A percentile compares a stretch with the other conserved stretches of the same genome.
These are phyloP conservation scores for Raphanus raphanistrum DNA, from an alignment of 345 rosid species.

Conservation along the genomic window DNA sequence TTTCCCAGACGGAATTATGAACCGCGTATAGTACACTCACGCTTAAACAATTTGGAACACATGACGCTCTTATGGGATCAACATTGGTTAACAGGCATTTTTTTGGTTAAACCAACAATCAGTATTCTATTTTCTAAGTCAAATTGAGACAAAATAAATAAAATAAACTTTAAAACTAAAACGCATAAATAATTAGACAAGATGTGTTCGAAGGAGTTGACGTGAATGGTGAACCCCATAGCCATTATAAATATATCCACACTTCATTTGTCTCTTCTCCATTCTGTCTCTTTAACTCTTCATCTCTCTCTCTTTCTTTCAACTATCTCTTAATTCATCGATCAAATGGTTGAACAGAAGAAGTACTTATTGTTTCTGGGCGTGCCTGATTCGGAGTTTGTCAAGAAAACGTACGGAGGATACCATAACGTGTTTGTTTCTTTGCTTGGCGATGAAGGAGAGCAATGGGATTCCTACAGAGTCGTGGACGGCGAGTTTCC, in stretches of 20 bases:
- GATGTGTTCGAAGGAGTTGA: not conserved
- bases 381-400: slow-evolving; percentile 72
- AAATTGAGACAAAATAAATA: not conserved
- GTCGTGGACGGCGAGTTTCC: slow-evolving; percentile 87
- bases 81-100: not conserved
- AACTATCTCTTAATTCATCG: not conserved
- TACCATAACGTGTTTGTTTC: slow-evolving; percentile 70
- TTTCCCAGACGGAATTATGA: not conserved
- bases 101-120: not conserved
- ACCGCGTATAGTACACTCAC: not conserved
- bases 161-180: not conserved
- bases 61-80: slow-evolving; percentile 15
- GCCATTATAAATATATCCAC: slow-evolving; percentile 12
- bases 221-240: not conserved
- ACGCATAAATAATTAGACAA: not conserved
- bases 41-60: not conserved
- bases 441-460: slow-evolving; percentile 71
- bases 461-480: slow-evolving; percentile 66
- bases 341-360: slow-evolving; percentile 34
- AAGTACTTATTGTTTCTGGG: slow-evolving; percentile 60
- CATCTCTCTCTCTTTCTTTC: not conserved
- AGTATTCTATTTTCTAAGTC: not conserved
- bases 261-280: slow-evolving; percentile 17
- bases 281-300: not conserved
- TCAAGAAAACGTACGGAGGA: slow-evolving; percentile 67